Conservation (phyloP, 2,329 filamentous ascomycete species). For the Claviceps purpurea region DNA sequence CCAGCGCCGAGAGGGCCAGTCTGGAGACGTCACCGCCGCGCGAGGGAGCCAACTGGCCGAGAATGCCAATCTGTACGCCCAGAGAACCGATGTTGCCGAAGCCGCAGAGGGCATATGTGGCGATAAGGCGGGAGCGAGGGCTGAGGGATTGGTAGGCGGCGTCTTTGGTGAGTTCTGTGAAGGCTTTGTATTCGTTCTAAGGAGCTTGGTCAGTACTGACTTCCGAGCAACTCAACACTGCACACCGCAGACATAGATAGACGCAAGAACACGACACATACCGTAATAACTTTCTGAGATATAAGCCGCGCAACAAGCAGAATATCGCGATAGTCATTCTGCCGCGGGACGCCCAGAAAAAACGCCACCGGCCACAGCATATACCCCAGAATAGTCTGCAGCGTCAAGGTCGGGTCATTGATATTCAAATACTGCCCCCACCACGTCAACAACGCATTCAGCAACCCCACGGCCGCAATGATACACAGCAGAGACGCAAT, state of each 20-base stretch:
- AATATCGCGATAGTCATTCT: conserved; percentile 47
- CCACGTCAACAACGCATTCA: conserved; percentile 71
- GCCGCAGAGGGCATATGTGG: conserved; percentile 71
- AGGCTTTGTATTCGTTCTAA: conserved; percentile 68
- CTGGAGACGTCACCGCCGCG: conserved; percentile 62
- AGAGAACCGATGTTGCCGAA: conserved; percentile 81
- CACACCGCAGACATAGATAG: too few relatives aligned
- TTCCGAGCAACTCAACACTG: background rate
- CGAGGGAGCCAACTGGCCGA: conserved; percentile 65
- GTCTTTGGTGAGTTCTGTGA: conserved; percentile 40
- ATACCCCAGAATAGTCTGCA: conserved; percentile 67
- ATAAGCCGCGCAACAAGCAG: conserved; percentile 67
- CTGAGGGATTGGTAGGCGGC: conserved; percentile 50
- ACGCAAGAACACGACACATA: background rate
- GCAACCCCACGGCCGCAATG: conserved; percentile 59
- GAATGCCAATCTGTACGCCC: conserved; percentile 79
- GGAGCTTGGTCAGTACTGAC: background rate
- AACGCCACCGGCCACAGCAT: conserved; percentile 66
- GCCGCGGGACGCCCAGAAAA: conserved; percentile 62
- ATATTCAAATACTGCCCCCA: conserved; percentile 71
- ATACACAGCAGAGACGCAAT: conserved; percentile 69
- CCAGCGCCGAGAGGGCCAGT: conserved; percentile 62
- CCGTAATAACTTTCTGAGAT: conserved; percentile 67
- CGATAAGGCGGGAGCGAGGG: conserved; percentile 63
- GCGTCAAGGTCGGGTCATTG: conserved; percentile 49